phyloP scores from a whole-genome alignment of 139 green algal species.

The Gonium pectorale region DNA sequence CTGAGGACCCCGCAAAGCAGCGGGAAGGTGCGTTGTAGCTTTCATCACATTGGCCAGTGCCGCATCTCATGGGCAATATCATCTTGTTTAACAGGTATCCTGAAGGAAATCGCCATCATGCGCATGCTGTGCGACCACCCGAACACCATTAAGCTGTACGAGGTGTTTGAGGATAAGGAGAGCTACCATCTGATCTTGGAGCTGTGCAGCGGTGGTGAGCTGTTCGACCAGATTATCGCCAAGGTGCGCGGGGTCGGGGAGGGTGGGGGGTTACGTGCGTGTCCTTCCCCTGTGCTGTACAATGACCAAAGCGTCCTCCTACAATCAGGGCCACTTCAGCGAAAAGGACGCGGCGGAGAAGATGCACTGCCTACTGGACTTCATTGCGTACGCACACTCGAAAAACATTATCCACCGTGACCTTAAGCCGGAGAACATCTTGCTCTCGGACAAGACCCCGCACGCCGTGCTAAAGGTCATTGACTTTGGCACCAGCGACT shows the following conservation, averaged over 20 bases:
- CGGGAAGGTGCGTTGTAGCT: conserved; percentile 55
- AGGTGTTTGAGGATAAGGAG: conserved; percentile 68
- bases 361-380: conserved; percentile 68
- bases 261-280: neutral
- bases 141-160: conserved; percentile 64
- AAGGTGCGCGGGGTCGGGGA: conserved; percentile 52
- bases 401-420: conserved; percentile 72
- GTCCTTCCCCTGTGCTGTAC: neutral
- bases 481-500: conserved; percentile 94
- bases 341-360: conserved; percentile 73
- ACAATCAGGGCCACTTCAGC: conserved; percentile 67
- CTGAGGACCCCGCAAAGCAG: conserved; percentile 64
- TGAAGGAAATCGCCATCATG: conserved; percentile 80
- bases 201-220: conserved; percentile 72
- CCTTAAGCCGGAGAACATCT: conserved; percentile 83
- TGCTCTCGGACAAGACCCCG: conserved; percentile 79
- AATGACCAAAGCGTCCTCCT: too few relatives aligned
- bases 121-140: conserved; percentile 67
- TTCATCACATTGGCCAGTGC: neutral
- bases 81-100: conserved; percentile 59
- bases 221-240: conserved; percentile 83
- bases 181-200: conserved; percentile 68
- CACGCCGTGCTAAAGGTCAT: conserved; percentile 84
- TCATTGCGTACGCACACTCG: conserved; percentile 69
- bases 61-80: too few relatives aligned